A percentile compares a stretch with the other conserved stretches of the same genome.
These are phyloP conservation scores for Lupinus albus DNA, from an alignment of 306 rosid genomes.

Conservation along the genomic window DNA sequence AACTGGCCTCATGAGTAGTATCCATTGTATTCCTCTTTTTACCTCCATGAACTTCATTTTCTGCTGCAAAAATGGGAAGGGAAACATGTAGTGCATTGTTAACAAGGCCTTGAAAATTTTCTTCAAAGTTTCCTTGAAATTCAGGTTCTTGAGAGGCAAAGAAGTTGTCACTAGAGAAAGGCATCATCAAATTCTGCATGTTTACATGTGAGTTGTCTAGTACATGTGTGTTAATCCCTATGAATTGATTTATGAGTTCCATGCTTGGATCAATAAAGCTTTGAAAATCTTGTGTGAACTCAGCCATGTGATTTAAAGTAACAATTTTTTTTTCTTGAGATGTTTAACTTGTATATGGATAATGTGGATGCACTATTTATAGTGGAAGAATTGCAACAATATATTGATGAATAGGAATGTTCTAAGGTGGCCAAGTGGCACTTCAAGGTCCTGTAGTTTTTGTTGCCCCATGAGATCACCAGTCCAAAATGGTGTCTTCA, in stretches of 20 bases:
- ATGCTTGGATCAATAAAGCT: constrained; percentile 61
- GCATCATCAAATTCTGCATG: constrained; percentile 41
- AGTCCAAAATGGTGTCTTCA: too few relatives aligned
- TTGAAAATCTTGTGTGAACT: constrained; percentile 62
- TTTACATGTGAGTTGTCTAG: constrained; percentile 53
- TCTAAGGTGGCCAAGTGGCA: constrained; percentile 73
- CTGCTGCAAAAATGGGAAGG: constrained; percentile 36
- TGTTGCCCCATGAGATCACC: constrained; percentile 52
- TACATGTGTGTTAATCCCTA: constrained; percentile 43
- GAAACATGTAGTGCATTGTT: constrained; percentile 43
- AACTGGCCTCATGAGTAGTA: constrained; percentile 51
- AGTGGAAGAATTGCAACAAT: constrained; percentile 42
- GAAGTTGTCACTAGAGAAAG: too few relatives aligned
- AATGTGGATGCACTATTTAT: constrained; percentile 57
- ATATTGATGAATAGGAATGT: constrained; percentile 39
- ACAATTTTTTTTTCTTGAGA: not conserved
- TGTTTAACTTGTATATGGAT: constrained; percentile 46
- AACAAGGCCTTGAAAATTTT: constrained; percentile 45
- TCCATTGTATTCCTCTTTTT: constrained; percentile 67
- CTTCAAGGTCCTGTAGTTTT: constrained; percentile 49
- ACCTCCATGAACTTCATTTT: constrained; percentile 35
- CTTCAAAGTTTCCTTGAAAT: constrained; percentile 54
- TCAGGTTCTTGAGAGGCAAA: constrained; percentile 35
- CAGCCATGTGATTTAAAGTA: constrained; percentile 60
- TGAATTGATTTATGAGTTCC: constrained; percentile 56